phyloP scores from a whole-genome alignment of 2,329 filamentous ascomycete species.

The Paraphaeosphaeria minitans region DNA sequence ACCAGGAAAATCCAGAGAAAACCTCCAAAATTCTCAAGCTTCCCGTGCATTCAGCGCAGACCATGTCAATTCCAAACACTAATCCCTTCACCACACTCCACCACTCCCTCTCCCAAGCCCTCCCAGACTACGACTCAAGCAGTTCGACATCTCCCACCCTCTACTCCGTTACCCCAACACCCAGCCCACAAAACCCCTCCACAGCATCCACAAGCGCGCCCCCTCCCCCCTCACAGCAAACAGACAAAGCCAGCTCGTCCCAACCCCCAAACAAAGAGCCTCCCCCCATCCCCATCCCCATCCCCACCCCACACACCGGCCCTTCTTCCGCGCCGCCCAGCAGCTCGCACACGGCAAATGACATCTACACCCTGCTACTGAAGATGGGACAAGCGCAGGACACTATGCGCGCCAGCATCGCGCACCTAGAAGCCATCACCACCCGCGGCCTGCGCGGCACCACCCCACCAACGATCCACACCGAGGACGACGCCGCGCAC shows the following conservation, averaged over 20 bases:
- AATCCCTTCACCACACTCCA: neutral
- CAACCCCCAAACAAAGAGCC: neutral
- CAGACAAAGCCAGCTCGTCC: neutral
- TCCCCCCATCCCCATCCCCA: neutral
- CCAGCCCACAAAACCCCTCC: neutral
- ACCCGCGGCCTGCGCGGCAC: too few species aligned
- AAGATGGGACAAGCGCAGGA: too few species aligned
- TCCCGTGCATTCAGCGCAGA: neutral
- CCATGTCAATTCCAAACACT: neutral
- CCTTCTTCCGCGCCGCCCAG: neutral
- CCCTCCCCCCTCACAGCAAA: neutral
- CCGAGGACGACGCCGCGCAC: too few species aligned
- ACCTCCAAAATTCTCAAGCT: too few species aligned
- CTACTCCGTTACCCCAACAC: neutral
- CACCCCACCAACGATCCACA: too few species aligned
- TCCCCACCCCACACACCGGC: neutral
- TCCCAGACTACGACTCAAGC: neutral
- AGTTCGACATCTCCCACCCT: neutral
- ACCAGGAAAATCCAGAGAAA: too few species aligned
- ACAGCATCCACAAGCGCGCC: neutral
- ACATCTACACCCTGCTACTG: too few species aligned
- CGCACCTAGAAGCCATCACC: too few species aligned
- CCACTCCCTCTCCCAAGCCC: neutral
- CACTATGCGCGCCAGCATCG: too few species aligned
- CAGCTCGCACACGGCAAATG: too few species aligned